Base-by-base conservation (phyloP, 352 stramenopile genomes). In the Pythium sukuiense region DNA sequence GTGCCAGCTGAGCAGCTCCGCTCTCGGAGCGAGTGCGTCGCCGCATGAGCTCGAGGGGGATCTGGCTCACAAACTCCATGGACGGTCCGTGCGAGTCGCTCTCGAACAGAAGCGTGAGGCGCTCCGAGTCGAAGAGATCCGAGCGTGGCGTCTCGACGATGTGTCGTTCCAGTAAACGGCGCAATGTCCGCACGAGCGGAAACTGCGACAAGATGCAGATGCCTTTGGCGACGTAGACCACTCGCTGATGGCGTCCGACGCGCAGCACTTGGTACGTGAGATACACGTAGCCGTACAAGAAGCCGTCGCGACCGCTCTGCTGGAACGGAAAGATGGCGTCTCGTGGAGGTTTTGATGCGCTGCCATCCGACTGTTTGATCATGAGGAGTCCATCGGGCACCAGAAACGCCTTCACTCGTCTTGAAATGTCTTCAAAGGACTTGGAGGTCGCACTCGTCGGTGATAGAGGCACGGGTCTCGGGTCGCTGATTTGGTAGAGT, bases 251-350 rank as follows among this genome's bases (percentile, higher is more conserved):
- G 11, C 67, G 69, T 8, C 78, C 79, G 50, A 89, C 67, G 45
- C 60, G 68, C 6, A 90, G 71, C 5, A 57, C 41, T 59, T 89
- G 79, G 68, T 93, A 93, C 11, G 81, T 93, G 41, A 93, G 71
- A 55, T 86, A 93, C 13, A 93, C 83, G 0, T 77, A 91, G 0
- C 83, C 85, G 61, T 90, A 92, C 33, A 93, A 54, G 46, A 91
- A 92, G 0, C 81, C 85, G 55, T 88, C 76, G 18, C 77, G 79
- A 7, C 83, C 83, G 55, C 81, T 92, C 55, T 93, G 85, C 73
- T 93, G 85, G 55, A 91, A 93, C 29, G 79, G 76, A 55, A 93
- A 92, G 45, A 93, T 63, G 41, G 69, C 74, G 53, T 90, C 80
- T n/a, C 66, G 55, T 1, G 85, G 85, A n/a, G 73, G 74, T 11